Evolutionary conservation across 139 green algal species (phyloP), one percentile per base, ranked within the genome.

Genomic region (Chlorella sp.): DNA sequence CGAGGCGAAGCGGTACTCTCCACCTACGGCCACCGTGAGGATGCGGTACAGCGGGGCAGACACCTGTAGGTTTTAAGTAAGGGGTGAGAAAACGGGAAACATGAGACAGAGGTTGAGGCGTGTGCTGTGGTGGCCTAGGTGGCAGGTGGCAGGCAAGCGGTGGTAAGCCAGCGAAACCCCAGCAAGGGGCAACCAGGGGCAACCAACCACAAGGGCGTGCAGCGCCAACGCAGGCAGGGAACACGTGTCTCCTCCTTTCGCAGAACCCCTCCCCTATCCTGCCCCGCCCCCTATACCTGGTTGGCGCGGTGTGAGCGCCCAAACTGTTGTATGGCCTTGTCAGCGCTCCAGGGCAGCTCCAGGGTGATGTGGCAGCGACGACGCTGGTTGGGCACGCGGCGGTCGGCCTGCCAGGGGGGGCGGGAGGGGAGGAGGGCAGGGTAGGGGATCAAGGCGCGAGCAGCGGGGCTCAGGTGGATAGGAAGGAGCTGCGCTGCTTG

Each of bases 311-410:
- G 93, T 26, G 89, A 93, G 66, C 92, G 83, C 37, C 97, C 97
- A 37, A 99, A 95, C 93, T 99, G 97, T 92, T 99, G 97, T 61
- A 99, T 97, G 69, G 97, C 95, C 90, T 98, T 98, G 92, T 99
- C 97, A 12, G 87, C 97, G 5, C 77, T 93, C 96, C 97, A 99
- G 66, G 97, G 96, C 85, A 99, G 94, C 93, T 99, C 97, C 24
- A 98, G 95, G 34, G 96, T 99, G 69, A 99, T 91, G 93, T 99
- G 97, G 60, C 96, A 88, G 22, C 96, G 91, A 12, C 96, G 85
- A 32, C 93, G 91, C 85, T 96, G 92, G 85, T 96, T 95, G 26
- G 83, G 18, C 15, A 76, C 88, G 24, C 92, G 90, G 37, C 83
- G 75, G 57, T 86, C 91, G 19, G 96, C 96, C 85, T 89, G 84